Base-by-base conservation (phyloP, 2,329 filamentous ascomycete genomes). In the Fusarium torulosum region DNA sequence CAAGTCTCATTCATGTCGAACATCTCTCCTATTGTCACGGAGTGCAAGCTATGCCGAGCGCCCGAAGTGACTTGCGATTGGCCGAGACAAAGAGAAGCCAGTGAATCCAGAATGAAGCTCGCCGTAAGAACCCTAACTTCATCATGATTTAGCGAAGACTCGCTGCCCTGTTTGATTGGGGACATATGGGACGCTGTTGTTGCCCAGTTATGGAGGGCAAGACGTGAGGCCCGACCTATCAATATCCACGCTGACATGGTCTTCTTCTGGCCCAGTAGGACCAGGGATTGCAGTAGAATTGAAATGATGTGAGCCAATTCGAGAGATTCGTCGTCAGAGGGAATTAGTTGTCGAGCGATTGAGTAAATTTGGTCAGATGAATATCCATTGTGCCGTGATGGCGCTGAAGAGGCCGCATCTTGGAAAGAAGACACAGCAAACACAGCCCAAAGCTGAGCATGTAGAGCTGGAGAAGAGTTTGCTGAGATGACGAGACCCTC, bases 91-190 rank as follows among this genome's bases (percentile, higher is more conserved):
- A 85, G 75, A 10, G 85, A 84, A 15, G 89, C 74, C 21, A 89
- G 75, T 15, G 84, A 86, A 52, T 92, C 90, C 2, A 92, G 75
- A 7, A 90, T 79, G 58, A 89, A 87, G 63, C 88, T 90, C 6
- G 86, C 87, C 21, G 88, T 82, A 43, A 77, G 64, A 51, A 75
- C 69, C 60, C 75, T 66, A 6, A 67, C 54, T 25, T 70, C 45
- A 4, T 58, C 58, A 5, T 67, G 49, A 57, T 67, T 49, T n/a
- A 64, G 20, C 10, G 62, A 66, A 8, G 44, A 20, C 13, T 67
- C 59, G 7, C 25, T 51, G 3, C 56, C 67, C 25, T 70, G 49
- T 13, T 66, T 71, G 4, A 57, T 61, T 1, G 70, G 70, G 20
- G 62, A 72, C 62, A 71, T 69, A 38, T 66, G 72, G 4, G 68